These are phyloP conservation scores for Calonectria ilicicola DNA, from an alignment of 2,329 filamentous ascomycete genomes.

Conservation along the genomic window DNA sequence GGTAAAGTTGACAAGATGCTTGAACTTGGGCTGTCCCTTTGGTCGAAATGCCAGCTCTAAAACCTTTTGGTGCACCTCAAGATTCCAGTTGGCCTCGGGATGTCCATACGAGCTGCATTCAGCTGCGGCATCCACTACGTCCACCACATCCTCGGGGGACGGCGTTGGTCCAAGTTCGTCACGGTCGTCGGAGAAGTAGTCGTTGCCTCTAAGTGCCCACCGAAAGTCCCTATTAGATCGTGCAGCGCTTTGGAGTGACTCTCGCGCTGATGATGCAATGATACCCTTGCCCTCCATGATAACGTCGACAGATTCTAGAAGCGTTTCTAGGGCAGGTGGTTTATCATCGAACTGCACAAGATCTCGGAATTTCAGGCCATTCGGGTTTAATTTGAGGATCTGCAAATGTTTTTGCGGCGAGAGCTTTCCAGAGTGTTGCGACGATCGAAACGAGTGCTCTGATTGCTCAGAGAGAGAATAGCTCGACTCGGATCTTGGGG, in stretches of 20 bases:
- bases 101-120: conserved; percentile 17
- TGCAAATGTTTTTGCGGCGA: conserved; percentile 17
- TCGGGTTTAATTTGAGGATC: not conserved
- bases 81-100: conserved; percentile 23
- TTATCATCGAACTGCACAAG: not conserved
- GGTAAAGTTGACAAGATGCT: conserved; percentile 27
- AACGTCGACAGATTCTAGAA: not conserved
- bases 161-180: conserved; percentile 21
- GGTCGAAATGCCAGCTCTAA: conserved; percentile 24
- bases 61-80: conserved; percentile 20
- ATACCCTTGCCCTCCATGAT: conserved; percentile 15
- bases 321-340: not conserved
- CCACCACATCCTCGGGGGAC: conserved; percentile 2
- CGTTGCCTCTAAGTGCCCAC: not conserved
- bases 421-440: not conserved
- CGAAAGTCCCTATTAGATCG: not conserved
- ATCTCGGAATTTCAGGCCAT: conserved; percentile 10
- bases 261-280: not conserved
- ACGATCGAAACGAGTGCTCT: not conserved
- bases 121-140: conserved; percentile 5
- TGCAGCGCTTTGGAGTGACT: not conserved
- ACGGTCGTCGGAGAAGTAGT: conserved; percentile 11
- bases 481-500: conserved; percentile 14
- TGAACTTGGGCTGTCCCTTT: not conserved
- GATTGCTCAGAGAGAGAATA: conserved; percentile 16